Conservation (phyloP, 495 filamentous ascomycete genomes). For the Penicillium taxi region DNA sequence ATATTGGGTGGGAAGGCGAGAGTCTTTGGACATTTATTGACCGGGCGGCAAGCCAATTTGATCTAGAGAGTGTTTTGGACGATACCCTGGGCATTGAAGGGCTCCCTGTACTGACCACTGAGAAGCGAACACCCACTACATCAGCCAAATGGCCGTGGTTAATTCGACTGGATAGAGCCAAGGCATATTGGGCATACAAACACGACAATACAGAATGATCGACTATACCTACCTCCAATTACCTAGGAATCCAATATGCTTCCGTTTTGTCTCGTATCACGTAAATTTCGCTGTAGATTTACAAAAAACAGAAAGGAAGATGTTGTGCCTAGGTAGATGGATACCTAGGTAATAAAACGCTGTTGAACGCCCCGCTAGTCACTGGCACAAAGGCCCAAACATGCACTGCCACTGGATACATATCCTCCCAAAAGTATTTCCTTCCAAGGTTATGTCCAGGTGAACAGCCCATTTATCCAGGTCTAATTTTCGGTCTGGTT, state of each 20-base stretch:
- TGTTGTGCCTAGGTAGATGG: too few relatives aligned
- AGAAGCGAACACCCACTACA: not conserved
- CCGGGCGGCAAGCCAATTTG: conserved; percentile 18
- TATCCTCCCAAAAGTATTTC: too few relatives aligned
- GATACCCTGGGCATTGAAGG: conserved; percentile 1
- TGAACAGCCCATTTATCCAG: too few relatives aligned
- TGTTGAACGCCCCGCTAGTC: conserved; percentile 25
- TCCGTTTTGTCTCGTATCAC: conserved; percentile 14
- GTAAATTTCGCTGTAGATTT: conserved; percentile 9
- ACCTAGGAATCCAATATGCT: conserved; percentile 2
- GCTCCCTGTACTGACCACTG: not conserved
- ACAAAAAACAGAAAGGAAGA: conserved; percentile 8
- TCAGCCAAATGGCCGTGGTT: conserved; percentile 16
- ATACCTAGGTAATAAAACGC: too few relatives aligned
- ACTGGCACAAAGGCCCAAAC: conserved; percentile 8
- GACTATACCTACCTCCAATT: not conserved
- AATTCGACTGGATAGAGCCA: conserved; percentile 21
- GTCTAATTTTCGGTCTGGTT: too few relatives aligned
- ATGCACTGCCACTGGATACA: too few relatives aligned
- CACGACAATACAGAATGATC: not conserved
- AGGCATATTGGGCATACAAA: conserved; percentile 17
- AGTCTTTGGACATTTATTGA: conserved; percentile 41
- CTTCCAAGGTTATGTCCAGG: too few relatives aligned
- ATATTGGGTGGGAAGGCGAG: conserved; percentile 40
- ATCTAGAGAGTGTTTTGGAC: conserved; percentile 8